Conservation (phyloP, 441 rosid genomes). For the Gossypium davidsonii region DNA sequence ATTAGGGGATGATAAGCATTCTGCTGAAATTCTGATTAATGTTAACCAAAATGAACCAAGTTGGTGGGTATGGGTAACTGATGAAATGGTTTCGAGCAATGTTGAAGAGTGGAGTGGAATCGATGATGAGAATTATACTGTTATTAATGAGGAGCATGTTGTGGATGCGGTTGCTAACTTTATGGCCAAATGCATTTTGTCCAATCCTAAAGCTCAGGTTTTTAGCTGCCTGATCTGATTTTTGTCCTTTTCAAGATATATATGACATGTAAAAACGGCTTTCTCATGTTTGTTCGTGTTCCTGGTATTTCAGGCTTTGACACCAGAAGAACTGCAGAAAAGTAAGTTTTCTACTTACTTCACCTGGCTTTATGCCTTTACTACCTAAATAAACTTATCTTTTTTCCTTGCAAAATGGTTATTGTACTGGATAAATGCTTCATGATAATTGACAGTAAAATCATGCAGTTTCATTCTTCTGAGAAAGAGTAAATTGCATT, state of each 20-base stretch:
- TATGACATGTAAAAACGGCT: neutral
- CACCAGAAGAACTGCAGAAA: conserved; percentile 83
- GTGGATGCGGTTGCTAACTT: conserved; percentile 85
- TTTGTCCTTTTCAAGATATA: neutral
- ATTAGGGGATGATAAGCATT: conserved; percentile 55
- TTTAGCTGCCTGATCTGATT: neutral
- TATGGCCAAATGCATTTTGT: conserved; percentile 77
- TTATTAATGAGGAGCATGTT: conserved; percentile 73
- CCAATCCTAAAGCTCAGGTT: conserved; percentile 75
- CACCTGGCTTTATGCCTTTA: neutral
- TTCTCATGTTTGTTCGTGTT: conserved; percentile 22
- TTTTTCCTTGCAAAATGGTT: neutral
- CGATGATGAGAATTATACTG: conserved; percentile 67
- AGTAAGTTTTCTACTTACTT: conserved; percentile 34
- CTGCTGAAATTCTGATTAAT: conserved; percentile 63
- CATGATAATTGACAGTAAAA: neutral
- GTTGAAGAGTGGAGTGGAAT: conserved; percentile 74
- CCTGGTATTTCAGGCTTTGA: conserved; percentile 48
- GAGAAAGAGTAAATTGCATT: neutral
- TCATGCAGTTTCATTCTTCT: neutral
- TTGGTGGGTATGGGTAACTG: conserved; percentile 96
- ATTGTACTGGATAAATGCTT: neutral
- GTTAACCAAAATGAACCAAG: conserved; percentile 70
- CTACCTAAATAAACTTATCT: neutral
- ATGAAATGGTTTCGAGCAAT: conserved; percentile 72